These are phyloP conservation scores for Haplographium delicatum DNA, from an alignment of 495 filamentous ascomycete genomes.

Conservation along the genomic window DNA sequence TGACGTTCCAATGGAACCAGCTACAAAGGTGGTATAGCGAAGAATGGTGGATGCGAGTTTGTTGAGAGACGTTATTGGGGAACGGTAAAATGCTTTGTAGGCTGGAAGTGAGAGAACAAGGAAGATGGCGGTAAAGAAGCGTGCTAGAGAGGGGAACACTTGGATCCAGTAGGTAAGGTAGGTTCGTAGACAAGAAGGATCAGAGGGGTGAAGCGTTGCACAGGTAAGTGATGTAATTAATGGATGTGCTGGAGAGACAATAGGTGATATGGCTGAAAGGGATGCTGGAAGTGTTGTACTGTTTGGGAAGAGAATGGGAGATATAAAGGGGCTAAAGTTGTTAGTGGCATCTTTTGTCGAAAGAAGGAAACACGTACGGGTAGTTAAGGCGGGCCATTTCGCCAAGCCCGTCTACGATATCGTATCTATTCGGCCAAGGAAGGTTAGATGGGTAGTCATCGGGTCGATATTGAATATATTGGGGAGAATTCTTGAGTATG, in stretches of 20 bases:
- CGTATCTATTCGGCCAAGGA: slow-evolving; percentile 68
- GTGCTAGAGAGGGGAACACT: slow-evolving; percentile 71
- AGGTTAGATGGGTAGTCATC: slow-evolving; percentile 58
- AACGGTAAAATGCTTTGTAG: slow-evolving; percentile 57
- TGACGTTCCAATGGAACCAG: slow-evolving; percentile 68
- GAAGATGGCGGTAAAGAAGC: slow-evolving; percentile 68
- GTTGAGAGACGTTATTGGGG: slow-evolving; percentile 61
- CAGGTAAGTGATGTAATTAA: slow-evolving; percentile 78
- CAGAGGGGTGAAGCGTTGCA: slow-evolving; percentile 82
- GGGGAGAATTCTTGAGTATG: slow-evolving; percentile 65
- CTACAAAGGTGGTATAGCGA: slow-evolving; percentile 66
- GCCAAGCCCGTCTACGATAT: slow-evolving; percentile 76
- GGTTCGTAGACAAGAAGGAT: slow-evolving; percentile 80
- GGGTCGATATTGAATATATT: slow-evolving; percentile 74
- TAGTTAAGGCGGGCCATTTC: slow-evolving; percentile 75
- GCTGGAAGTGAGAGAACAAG: slow-evolving; percentile 62
- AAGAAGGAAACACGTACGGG: slow-evolving; percentile 57
- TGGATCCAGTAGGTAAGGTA: slow-evolving; percentile 78
- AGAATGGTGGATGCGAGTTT: slow-evolving; percentile 56
- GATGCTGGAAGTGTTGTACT: slow-evolving; percentile 58
- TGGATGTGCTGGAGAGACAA: slow-evolving; percentile 80
- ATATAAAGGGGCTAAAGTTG: slow-evolving; percentile 59
- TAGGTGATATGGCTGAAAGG: slow-evolving; percentile 64
- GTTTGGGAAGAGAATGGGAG: slow-evolving; percentile 79
- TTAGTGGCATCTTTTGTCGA: slow-evolving; percentile 1